A percentile compares a stretch with the other conserved stretches of the same genome.
These are phyloP conservation scores for Circinella umbellata DNA, from an alignment of 371 early-diverging fungal species.

Conservation along the genomic window DNA sequence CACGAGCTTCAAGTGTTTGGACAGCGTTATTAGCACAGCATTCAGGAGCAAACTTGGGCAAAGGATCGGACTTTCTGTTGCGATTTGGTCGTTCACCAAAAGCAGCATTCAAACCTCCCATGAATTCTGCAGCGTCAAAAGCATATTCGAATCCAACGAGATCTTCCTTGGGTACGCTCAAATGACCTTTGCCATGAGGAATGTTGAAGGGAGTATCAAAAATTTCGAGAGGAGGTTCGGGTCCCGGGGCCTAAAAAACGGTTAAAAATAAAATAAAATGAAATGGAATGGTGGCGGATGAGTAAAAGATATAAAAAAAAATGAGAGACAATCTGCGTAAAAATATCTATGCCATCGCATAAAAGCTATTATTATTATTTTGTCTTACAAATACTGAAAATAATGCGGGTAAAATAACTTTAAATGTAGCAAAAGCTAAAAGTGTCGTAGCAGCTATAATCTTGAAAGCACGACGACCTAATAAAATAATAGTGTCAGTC, in stretches of 20 bases:
- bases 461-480: conserved; percentile 4
- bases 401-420: background rate
- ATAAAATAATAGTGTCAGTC: background rate
- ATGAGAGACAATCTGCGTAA: too few relatives aligned
- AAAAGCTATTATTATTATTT: too few relatives aligned
- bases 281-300: too few relatives aligned
- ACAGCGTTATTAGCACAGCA: conserved; percentile 3
- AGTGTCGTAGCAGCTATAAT: background rate
- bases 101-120: conserved; percentile 9
- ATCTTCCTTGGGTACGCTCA: conserved; percentile 10
- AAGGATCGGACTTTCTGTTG: background rate
- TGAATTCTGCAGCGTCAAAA: conserved; percentile 12
- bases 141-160: background rate
- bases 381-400: background rate
- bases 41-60: conserved; percentile 5
- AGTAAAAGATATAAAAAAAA: too few relatives aligned
- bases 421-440: background rate
- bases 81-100: conserved; percentile 9
- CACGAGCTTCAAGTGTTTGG: too few relatives aligned
- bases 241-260: background rate
- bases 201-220: conserved; percentile 5
- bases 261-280: background rate
- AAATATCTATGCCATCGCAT: background rate
- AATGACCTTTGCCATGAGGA: background rate
- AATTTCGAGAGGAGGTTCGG: background rate